Conservation (phyloP, 345 rosid species). For the Salix brachista region DNA sequence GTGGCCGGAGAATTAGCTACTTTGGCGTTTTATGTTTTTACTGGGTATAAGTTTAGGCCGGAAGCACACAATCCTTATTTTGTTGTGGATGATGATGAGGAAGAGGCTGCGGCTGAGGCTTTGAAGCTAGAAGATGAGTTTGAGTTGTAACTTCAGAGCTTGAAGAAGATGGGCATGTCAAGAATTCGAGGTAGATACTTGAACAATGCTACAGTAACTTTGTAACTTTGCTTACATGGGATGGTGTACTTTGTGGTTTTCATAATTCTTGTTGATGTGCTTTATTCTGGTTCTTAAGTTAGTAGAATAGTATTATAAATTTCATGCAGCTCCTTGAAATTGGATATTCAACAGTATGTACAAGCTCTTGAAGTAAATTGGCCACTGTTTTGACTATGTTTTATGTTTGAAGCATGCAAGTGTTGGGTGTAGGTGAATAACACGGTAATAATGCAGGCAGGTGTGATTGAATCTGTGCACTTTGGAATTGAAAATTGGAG, state of each 20-base stretch:
- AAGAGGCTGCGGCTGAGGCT: conserved; percentile 94
- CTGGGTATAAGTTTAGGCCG: conserved; percentile 85
- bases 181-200: conserved; percentile 26
- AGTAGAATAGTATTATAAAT: conserved; percentile 14
- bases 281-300: neutral
- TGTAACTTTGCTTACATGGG: neutral
- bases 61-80: conserved; percentile 96
- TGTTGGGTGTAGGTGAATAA: neutral
- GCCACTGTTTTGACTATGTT: conserved; percentile 2
- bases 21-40: conserved; percentile 74
- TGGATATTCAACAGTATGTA: conserved; percentile 22
- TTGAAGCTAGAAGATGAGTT: conserved; percentile 98
- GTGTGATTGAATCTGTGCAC: neutral
- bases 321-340: conserved; percentile 17
- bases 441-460: neutral
- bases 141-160: conserved; percentile 50
- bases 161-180: conserved; percentile 10
- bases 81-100: conserved; percentile 91
- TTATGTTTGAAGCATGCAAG: neutral
- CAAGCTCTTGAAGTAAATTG: conserved; percentile 24
- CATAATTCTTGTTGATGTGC: neutral
- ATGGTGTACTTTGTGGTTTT: conserved; percentile 2
- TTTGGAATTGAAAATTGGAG: neutral
- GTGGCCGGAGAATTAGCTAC: conserved; percentile 90
- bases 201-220: conserved; percentile 11